Evolutionary conservation across 768 basidiomycete genomes (phyloP), one percentile per base, ranked within the genome.

Genomic region (Mycena crocata): DNA sequence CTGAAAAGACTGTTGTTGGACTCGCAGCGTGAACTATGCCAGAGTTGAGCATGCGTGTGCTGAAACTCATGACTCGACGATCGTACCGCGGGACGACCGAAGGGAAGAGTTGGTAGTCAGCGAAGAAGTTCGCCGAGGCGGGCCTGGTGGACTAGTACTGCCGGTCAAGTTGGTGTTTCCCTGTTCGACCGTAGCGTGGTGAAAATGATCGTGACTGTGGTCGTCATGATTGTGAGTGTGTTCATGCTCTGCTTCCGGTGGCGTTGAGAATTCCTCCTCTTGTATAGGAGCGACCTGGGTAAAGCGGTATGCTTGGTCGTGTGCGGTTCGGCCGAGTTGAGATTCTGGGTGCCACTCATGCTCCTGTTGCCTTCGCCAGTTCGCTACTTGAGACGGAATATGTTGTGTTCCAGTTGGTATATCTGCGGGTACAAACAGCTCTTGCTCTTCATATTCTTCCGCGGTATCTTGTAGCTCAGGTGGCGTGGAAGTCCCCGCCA

Each of bases 381-480:
- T 75, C 34, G 72, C 70, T 14, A 78, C 54, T 45, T 76, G 77
- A 24, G 72, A 66, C 1, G 74, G 66, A 56, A 58, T 69, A 32
- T 77, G 73, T 31, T 71, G 73, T 15, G 66, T n/a, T n/a, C 77
- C 74, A 46, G 73, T 56, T 66, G 78, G 78, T 45, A 80, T 74
- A 64, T 92, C 90, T 28, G 91, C 92, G 30, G 93, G 93, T 28
- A 93, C 89, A 71, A 93, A 93, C 31, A 93, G 80, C 45, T 88
- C 83, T 66, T 89, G 88, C 48, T 87, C 86, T 69, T 91, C 89
- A 64, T 84, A 86, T 67, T 88, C 88, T 35, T 83, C 80, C 30
- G 75, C 76, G 49, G 77, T 73, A 61, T 86, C 85, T 23, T 79
- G 82, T 14, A 90, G 78, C 73, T 89, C 88, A 24, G 83, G 78